Evolutionary conservation across 2,329 filamentous ascomycete genomes (phyloP), one percentile per base, ranked within the genome.

Genomic region (Fusarium chaquense): DNA sequence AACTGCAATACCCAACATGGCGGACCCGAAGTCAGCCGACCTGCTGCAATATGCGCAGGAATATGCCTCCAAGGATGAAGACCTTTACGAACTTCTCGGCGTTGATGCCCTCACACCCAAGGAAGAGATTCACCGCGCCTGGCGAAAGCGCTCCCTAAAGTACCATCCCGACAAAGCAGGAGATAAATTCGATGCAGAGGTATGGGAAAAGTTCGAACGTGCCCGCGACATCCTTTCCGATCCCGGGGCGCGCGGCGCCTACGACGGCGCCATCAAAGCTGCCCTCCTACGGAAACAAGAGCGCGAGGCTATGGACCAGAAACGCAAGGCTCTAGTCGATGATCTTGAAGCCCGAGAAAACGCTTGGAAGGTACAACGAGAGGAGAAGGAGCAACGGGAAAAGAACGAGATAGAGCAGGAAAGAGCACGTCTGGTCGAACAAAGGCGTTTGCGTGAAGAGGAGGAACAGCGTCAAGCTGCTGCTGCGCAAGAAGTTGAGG

Each of bases 141-240:
- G 95, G 84, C 89, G 93, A 62, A 92, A 93, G 74, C 90, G 91
- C 32, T 93, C 93, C 5, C 84, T 97, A n/a, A 93, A 93, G 76
- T 93, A 94, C 83, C 95, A 98, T 79, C 95, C 95, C 1, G 95
- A 98, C 85, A 97, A 98, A 82, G 90, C 94, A 58, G 88, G 90
- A 68, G 89, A 87, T 54, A 83, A 86, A 38, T 93, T 91, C 73
- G 93, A 96, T 71, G 86, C 93, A 46, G 90, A 90, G 58, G 92
- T 92, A 75, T 98, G 97, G 83, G 92, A 97, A 79, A 85, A 92
- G 2, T 89, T 97, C 61, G 92, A 94, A 76, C 91, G 92, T 66
- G 94, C 93, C n/a, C 89, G 93, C 77, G 93, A 97, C 80, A 88
- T 98, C 3, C 87, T 98, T 4, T 87, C 89, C 30, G 90, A 94